Percentiles rank a stretch among this genome's conserved stretches.
Conservation (phyloP, 192 early-diverging fungal genomes). For the Funneliformis geosporum region DNA sequence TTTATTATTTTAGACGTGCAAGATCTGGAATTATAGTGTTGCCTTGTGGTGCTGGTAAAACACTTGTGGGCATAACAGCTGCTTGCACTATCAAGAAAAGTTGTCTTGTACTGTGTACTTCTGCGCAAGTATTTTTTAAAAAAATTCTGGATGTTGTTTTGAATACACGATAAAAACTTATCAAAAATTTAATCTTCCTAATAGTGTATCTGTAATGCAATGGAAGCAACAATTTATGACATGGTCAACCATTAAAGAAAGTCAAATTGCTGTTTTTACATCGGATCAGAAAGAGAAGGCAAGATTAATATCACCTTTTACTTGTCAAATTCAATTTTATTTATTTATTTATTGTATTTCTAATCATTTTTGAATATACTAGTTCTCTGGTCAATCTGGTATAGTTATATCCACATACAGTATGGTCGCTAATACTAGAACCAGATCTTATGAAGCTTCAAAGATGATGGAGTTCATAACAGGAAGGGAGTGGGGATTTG, state of each 20-base stretch:
- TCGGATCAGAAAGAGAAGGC: constrained; percentile 84
- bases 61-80: constrained; percentile 96
- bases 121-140: constrained; percentile 22
- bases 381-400: constrained; percentile 83
- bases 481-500: constrained; percentile 94
- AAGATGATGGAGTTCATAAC: constrained; percentile 96
- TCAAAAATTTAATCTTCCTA: not conserved
- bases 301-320: not conserved
- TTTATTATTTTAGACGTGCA: constrained; percentile 46
- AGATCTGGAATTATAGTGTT: constrained; percentile 97
- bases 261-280: constrained; percentile 93
- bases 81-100: constrained; percentile 96
- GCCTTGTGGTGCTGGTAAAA: constrained; percentile 98
- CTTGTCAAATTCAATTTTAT: too few species aligned
- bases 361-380: not conserved
- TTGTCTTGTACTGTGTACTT: constrained; percentile 90
- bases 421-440: constrained; percentile 93
- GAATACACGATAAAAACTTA: not conserved
- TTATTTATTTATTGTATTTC: too few species aligned
- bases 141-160: not conserved
- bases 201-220: constrained; percentile 92
- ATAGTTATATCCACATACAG: constrained; percentile 97
- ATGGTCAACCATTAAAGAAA: constrained; percentile 92
- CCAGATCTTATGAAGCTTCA: constrained; percentile 89
- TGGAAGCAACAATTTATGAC: constrained; percentile 97